Evolutionary conservation across 352 stramenopile genomes (phyloP), one percentile per base, ranked within the genome.

Genomic region (Globisporangium apiculatum): DNA sequence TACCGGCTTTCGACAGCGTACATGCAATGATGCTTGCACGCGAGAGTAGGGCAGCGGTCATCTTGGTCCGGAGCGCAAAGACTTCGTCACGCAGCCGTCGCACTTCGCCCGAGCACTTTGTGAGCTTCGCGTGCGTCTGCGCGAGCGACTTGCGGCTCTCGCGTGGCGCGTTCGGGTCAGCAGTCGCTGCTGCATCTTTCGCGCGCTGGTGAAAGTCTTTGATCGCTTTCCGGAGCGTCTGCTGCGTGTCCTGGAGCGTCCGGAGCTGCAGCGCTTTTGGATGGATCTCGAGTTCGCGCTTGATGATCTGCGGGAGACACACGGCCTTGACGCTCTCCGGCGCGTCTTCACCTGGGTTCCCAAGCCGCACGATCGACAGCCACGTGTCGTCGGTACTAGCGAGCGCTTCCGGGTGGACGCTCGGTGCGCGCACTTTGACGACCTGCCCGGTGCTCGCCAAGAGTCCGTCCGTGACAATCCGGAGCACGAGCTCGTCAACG

Each of bases 401-500:
- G 0, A 76, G 50, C 4, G 73, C 62, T 38, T 88, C 78, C 0
- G 68, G 70, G 53, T 91, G 80, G 7, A 93, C 68, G 63, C 79
- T 90, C 24, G 86, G 86, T 1, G 83, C 76, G 46, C 71, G 76
- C 1, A 94, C 79, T 62, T 77, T 81, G 0, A 65, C 68, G 5
- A 79, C 47, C 1, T 76, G 73, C 0, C 85, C 83, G 0, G 53
- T 57, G 36, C 60, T 76, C 55, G 89, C 86, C 57, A 91, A 71
- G 0, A 97, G 65, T 7, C 87, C 87, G 47, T 97, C 76, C 0
- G 73, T 87, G 36, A 95, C 79, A 37, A 96, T 89, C 49, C 88
- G 80, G 36, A 93, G 51, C n/a, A 97, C 83, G 24, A 97, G 47
- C 54, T 96, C 87, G 55, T 97, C 91, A 0, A 97, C 86, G 17